Base-by-base conservation (phyloP, 495 filamentous ascomycete species). In the Neurospora sp. region DNA sequence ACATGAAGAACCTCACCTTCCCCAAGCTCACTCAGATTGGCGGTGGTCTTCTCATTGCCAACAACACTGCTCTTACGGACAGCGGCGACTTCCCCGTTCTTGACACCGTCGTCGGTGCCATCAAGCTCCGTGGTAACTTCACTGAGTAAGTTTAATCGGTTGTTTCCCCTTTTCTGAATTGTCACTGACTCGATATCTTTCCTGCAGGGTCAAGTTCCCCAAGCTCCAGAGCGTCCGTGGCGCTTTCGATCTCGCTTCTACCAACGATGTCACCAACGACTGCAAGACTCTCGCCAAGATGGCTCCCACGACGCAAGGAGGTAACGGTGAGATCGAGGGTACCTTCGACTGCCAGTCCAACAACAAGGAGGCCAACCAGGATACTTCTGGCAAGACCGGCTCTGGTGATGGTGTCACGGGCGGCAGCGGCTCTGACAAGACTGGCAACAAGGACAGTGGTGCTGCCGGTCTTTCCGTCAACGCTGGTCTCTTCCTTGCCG, bases 61-160 rank as follows among this genome's bases (percentile, higher is more conserved):
- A 96, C 87, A 97, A 98, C 88, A 93, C 94, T 68, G 82, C 85
- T 69, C 86, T 97, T 14, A 72, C 75, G 70, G 78, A 81, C 72
- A 86, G 97, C 40, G 79, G 87, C 71, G 87, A 86, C 68, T 92
- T 98, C 85, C 84, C 87, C 44, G 77, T 83, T 59, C 86, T 99
- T 31, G 77, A 86, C 73, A 85, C 80, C n/a, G 87, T 98, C 65
- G 87, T 86, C 74, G 96, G 95, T 83, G 95, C 94, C 73, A 84
- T 99, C 81, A 93, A 97, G 85, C 89, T 97, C 83, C 89, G 89
- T 77, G 96, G 96, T 78, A 90, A 88, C 83, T 96, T 97, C 82
- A 88, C 88, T 69, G 84, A 88, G 92, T 97, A 86, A 86, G 94
- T 88, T 9, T 40, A 37, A 27, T 20, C 7, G 59, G 9, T 12